Conservation (phyloP, 2,329 filamentous ascomycete species). For the Ceratocystis colombiana region DNA sequence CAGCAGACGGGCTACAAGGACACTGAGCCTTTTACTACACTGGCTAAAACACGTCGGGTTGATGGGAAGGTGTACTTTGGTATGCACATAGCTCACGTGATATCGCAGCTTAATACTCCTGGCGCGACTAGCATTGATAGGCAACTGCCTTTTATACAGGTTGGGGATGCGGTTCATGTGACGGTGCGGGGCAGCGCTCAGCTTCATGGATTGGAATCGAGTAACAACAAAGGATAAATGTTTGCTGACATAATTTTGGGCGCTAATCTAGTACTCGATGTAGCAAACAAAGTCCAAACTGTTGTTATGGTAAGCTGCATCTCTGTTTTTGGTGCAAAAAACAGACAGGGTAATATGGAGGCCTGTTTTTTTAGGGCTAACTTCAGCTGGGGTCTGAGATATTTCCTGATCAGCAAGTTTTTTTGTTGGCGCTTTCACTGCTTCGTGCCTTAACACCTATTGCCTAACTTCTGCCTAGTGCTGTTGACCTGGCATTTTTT, state of each 20-base stretch:
- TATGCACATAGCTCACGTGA: constrained; percentile 56
- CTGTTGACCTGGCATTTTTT: too few species aligned
- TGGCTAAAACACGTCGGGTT: constrained; percentile 76
- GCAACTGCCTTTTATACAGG: constrained; percentile 6
- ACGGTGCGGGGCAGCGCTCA: neutral
- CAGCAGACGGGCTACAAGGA: constrained; percentile 68
- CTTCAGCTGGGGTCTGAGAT: too few species aligned
- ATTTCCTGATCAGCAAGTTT: too few species aligned
- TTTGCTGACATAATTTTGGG: neutral
- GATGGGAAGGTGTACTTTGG: constrained; percentile 85
- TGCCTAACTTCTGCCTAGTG: too few species aligned
- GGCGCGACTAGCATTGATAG: neutral
- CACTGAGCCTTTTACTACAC: constrained; percentile 77
- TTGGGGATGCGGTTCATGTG: constrained; percentile 19
- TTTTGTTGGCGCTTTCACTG: too few species aligned
- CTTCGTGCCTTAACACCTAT: too few species aligned
- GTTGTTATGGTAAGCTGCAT: too few species aligned
- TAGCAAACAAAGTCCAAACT: too few species aligned
- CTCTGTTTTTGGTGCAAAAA: too few species aligned
- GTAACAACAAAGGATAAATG: neutral
- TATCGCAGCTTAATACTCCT: neutral
- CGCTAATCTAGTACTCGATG: too few species aligned
- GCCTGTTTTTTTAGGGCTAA: too few species aligned
- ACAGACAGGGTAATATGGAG: too few species aligned
- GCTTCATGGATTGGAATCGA: neutral